Conservation (phyloP, 441 rosid genomes). For the Adansonia madagascariensis region DNA sequence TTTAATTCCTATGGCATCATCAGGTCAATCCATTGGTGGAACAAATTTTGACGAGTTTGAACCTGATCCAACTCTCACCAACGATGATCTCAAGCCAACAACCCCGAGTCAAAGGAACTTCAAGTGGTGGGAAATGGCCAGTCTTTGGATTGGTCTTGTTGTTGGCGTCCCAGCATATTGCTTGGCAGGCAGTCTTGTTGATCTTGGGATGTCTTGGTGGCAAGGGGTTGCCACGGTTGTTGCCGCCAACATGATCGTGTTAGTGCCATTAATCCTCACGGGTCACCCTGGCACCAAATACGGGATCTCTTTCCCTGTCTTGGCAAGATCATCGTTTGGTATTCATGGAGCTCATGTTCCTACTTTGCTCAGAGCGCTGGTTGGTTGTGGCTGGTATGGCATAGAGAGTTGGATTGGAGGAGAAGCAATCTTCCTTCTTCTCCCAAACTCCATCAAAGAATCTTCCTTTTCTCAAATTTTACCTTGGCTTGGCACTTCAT, state of each 20-base stretch:
- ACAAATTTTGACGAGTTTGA: constrained; percentile 37
- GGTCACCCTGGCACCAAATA: constrained; percentile 82
- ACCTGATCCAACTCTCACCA: constrained; percentile 65
- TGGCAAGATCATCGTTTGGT: constrained; percentile 88
- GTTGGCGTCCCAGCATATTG: constrained; percentile 90
- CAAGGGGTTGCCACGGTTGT: constrained; percentile 91
- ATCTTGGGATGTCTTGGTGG: constrained; percentile 99
- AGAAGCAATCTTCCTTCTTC: constrained; percentile 80
- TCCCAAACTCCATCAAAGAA: constrained; percentile 54
- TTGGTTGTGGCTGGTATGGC: constrained; percentile 97
- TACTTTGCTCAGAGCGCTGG: constrained; percentile 83
- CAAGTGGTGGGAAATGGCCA: constrained; percentile 79
- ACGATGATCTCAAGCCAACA: constrained; percentile 86
- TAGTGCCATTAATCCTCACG: constrained; percentile 69
- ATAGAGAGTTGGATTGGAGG: constrained; percentile 99
- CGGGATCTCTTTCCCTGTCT: constrained; percentile 84
- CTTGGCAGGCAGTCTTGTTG: constrained; percentile 85
- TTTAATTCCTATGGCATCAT: constrained; percentile 42
- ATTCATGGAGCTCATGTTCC: constrained; percentile 85
- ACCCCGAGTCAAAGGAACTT: constrained; percentile 56
- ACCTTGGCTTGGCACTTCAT: constrained; percentile 87
- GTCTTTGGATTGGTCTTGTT: constrained; percentile 90
- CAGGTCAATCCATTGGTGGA: constrained; percentile 24
- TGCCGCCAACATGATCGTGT: constrained; percentile 67
- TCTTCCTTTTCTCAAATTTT: constrained; percentile 48